Conservation (phyloP, 495 filamentous ascomycete genomes). For the Saxophila tyrrhenica region DNA sequence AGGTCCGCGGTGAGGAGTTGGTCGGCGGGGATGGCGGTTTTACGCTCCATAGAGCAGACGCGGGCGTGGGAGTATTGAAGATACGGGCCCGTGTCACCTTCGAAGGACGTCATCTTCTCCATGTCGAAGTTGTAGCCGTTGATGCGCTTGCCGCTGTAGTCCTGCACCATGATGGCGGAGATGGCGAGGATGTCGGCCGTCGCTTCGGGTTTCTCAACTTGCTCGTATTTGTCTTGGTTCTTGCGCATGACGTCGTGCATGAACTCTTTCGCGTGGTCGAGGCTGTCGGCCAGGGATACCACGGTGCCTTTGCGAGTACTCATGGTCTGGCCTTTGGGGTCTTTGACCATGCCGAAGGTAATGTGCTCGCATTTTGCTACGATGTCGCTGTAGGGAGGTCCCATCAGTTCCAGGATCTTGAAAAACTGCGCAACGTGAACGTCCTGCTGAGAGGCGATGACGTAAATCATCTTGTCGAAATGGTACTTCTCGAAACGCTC, state of each 20-base stretch:
- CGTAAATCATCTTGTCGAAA: conserved; percentile 71
- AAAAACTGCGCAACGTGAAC: conserved; percentile 62
- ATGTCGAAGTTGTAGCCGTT: conserved; percentile 60
- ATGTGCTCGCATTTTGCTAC: conserved; percentile 55
- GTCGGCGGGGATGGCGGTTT: conserved; percentile 34
- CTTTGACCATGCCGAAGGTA: conserved; percentile 62
- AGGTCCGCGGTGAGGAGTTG: conserved; percentile 43
- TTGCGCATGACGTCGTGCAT: conserved; percentile 63
- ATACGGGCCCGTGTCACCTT: conserved; percentile 60
- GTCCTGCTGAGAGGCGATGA: conserved; percentile 59
- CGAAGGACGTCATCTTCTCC: conserved; percentile 56
- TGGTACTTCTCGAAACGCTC: conserved; percentile 52
- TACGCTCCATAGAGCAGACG: conserved; percentile 51
- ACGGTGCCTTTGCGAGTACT: conserved; percentile 58
- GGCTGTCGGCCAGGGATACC: conserved; percentile 59
- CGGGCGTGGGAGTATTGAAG: conserved; percentile 60
- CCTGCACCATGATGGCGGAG: conserved; percentile 60
- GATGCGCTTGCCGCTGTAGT: conserved; percentile 56
- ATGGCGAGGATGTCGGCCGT: conserved; percentile 48
- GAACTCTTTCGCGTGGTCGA: conserved; percentile 51
- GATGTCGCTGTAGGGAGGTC: conserved; percentile 42
- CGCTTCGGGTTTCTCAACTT: conserved; percentile 49
- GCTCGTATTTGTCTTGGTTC: conserved; percentile 53
- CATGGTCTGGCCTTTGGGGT: conserved; percentile 37
- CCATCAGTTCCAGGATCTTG: conserved; percentile 60